Conservation (phyloP, 176 grass and related monocot species). For the Triticum monococcum region DNA sequence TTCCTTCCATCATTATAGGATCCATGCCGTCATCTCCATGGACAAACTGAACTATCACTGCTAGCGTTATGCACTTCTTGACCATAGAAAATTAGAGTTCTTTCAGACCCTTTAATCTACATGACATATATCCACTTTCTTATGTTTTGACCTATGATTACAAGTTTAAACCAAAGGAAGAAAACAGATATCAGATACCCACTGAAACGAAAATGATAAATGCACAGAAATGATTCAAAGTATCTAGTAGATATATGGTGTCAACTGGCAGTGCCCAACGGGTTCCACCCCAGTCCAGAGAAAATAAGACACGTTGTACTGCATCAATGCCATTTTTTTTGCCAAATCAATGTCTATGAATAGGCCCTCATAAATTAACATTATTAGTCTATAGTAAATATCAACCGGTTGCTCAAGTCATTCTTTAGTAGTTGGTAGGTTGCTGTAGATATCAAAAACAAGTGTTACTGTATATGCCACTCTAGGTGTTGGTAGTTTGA, state of each 20-base stretch:
- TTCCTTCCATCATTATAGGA: slow-evolving; percentile 97
- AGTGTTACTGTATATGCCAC: neutral
- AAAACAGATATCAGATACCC: slow-evolving; percentile 5
- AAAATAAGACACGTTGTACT: neutral
- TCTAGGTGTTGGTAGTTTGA: neutral
- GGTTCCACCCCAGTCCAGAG: neutral
- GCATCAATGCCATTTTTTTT: neutral
- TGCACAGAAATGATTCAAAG: neutral
- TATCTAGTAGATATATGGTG: neutral
- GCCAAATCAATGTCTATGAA: neutral
- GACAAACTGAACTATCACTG: slow-evolving; percentile 82
- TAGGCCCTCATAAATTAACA: neutral
- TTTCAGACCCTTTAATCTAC: slow-evolving; percentile 91
- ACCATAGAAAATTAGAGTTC: slow-evolving; percentile 90
- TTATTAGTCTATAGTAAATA: neutral
- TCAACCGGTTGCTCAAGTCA: neutral
- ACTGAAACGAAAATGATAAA: slow-evolving; percentile 16
- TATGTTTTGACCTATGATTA: slow-evolving; percentile 87
- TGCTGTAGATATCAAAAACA: neutral
- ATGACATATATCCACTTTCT: slow-evolving; percentile 98
- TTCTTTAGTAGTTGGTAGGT: neutral
- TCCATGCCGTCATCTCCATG: slow-evolving; percentile 99
- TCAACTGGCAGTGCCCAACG: neutral
- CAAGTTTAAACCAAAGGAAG: slow-evolving; percentile 15
- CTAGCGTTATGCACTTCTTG: slow-evolving; percentile 86